A percentile compares a stretch with the other conserved stretches of the same genome.
phyloP scores from a whole-genome alignment of 192 early-diverging fungal species.

The Pilobolus umbonatus region DNA sequence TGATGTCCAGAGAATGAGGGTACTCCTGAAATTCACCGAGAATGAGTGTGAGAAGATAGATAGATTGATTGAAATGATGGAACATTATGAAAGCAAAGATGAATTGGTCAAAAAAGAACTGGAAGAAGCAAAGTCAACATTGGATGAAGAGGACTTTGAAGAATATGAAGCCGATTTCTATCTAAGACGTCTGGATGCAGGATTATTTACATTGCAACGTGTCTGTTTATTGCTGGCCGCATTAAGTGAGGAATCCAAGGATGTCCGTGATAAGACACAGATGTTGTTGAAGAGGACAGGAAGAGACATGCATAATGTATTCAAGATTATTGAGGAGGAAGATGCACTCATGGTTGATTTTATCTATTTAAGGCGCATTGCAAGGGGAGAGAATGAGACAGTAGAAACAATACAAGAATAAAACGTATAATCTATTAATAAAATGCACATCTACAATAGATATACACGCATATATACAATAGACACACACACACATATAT shows the following conservation, averaged over 20 bases:
- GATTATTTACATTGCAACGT: constrained; percentile 76
- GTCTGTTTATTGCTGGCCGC: constrained; percentile 66
- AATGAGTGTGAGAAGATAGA: constrained; percentile 79
- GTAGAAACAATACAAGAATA: neutral
- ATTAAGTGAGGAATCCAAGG: constrained; percentile 50
- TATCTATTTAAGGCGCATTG: constrained; percentile 14
- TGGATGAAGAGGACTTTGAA: constrained; percentile 53
- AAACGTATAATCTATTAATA: neutral
- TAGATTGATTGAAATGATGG: constrained; percentile 71
- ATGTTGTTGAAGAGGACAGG: constrained; percentile 23
- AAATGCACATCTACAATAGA: no score
- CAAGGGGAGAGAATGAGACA: constrained; percentile 3
- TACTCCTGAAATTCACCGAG: constrained; percentile 82
- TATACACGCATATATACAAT: no score
- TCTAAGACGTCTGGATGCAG: constrained; percentile 64
- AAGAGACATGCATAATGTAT: constrained; percentile 13
- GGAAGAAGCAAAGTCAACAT: constrained; percentile 43
- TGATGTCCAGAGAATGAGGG: constrained; percentile 58
- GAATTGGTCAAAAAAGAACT: constrained; percentile 49
- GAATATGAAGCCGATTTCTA: constrained; percentile 64
- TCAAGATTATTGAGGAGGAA: constrained; percentile 23
- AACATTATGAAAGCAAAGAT: constrained; percentile 63
- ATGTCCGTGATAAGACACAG: neutral
- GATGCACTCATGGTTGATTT: constrained; percentile 18
- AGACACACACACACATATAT: no score